phyloP scores from a whole-genome alignment of 2,329 filamentous ascomycete genomes.

The Penicillium digitatum region DNA sequence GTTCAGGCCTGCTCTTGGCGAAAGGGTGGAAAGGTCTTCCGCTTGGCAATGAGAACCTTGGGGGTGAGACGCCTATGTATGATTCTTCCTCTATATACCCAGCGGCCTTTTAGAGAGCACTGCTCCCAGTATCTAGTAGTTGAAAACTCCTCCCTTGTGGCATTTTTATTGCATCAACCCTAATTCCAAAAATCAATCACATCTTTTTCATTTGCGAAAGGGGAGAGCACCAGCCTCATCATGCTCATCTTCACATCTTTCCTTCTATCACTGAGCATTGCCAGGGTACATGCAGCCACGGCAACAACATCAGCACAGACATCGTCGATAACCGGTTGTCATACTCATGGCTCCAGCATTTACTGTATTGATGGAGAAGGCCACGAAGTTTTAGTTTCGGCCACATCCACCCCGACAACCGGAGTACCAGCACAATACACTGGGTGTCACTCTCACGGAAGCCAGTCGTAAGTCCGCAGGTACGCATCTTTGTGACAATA shows the following conservation, averaged over 20 bases:
- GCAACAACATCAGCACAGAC: slow-evolving; percentile 32
- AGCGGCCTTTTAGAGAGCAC: neutral
- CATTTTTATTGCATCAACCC: neutral
- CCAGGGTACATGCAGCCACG: slow-evolving; percentile 22
- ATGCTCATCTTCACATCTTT: slow-evolving; percentile 11
- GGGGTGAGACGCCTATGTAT: slow-evolving; percentile 9
- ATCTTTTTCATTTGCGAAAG: neutral
- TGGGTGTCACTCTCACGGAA: slow-evolving; percentile 60
- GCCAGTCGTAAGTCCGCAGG: slow-evolving; percentile 47
- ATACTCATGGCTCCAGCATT: slow-evolving; percentile 43
- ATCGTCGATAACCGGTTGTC: slow-evolving; percentile 53
- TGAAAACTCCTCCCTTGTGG: neutral
- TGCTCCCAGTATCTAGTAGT: neutral
- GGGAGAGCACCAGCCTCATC: neutral
- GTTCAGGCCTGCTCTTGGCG: slow-evolving; percentile 10
- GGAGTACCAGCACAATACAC: slow-evolving; percentile 60
- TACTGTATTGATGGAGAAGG: slow-evolving; percentile 37
- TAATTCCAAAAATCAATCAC: neutral
- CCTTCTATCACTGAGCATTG: slow-evolving; percentile 13
- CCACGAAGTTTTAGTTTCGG: slow-evolving; percentile 36
- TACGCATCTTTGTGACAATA: neutral
- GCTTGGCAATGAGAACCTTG: slow-evolving; percentile 26
- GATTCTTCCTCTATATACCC: neutral
- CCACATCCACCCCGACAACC: slow-evolving; percentile 52
- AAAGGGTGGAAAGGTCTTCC: neutral